phyloP scores from a whole-genome alignment of 2,329 filamentous ascomycete genomes.

The Epichloe bromicola region DNA sequence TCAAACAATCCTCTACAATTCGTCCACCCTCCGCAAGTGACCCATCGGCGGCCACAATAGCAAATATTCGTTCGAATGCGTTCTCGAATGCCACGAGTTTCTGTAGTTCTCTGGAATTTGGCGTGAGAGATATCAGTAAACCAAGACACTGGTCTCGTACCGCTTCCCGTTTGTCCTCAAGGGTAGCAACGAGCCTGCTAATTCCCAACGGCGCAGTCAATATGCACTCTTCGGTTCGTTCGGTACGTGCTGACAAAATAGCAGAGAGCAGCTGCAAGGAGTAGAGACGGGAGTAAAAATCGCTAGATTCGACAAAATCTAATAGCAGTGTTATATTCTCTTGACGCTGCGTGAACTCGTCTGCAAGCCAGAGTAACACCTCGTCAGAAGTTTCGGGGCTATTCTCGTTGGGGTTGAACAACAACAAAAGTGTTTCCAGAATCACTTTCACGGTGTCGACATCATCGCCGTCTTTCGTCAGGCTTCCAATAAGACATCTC shows the following conservation, averaged over 20 bases:
- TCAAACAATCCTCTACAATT: constrained; percentile 83
- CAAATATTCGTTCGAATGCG: constrained; percentile 78
- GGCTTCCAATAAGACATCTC: constrained; percentile 69
- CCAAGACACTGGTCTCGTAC: constrained; percentile 77
- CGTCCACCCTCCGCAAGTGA: constrained; percentile 71
- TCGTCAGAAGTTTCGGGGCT: constrained; percentile 93
- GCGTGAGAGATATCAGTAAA: constrained; percentile 80
- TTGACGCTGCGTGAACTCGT: constrained; percentile 95
- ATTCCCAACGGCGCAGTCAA: constrained; percentile 81
- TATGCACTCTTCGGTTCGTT: constrained; percentile 89
- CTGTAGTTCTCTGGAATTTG: constrained; percentile 75
- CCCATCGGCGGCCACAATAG: constrained; percentile 70
- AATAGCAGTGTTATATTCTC: constrained; percentile 90
- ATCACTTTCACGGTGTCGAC: constrained; percentile 93
- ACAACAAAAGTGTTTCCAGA: constrained; percentile 86
- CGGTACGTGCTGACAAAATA: constrained; percentile 72
- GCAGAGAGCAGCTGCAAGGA: constrained; percentile 79
- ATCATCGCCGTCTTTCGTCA: constrained; percentile 83
- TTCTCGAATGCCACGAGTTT: constrained; percentile 94
- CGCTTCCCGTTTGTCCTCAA: constrained; percentile 78
- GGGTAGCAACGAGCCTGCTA: constrained; percentile 65
- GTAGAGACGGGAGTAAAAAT: constrained; percentile 88
- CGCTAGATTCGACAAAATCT: constrained; percentile 72
- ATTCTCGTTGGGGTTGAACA: constrained; percentile 60
- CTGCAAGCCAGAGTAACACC: constrained; percentile 88